Base-by-base conservation (phyloP, 306 rosid genomes). In the Quercus aquifolioides region DNA sequence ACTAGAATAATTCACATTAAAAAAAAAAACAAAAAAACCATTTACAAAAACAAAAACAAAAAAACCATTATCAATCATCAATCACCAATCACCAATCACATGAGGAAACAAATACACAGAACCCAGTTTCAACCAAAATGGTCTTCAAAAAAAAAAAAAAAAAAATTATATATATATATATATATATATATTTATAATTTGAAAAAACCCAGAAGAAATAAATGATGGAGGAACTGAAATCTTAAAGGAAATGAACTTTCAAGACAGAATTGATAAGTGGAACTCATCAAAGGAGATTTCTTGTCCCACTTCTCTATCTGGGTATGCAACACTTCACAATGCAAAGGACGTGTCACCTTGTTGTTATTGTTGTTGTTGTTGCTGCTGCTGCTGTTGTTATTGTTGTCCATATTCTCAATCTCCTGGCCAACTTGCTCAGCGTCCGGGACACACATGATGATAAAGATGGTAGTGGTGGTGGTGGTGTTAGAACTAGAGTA, bases 391-490 rank as follows among this genome's bases (percentile, higher is more conserved):
- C 12, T 79, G 71, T 74, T 85, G 56, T 46, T 52, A 21, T 79
- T 69, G 33, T 77, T 14, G 58, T 81, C 91, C 56, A 86, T 49
- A 72, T 57, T 72, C 38, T 84, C 89, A 72, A 78, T 78, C 49
- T 86, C 89, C 68, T 78, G 83, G 18, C 52, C 93, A 80, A 89
- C 86, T 88, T 86, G 90, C 31, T 94, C 98, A 38, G 82, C 81
- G 6, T 91, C 96, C 78, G 86, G 88, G 52, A 90, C 88, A 81
- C 98, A 96, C 98, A 96, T 93, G 90, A 15, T 79, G 57, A 70
- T 69, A 78, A 13, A 33, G 46, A 75, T 79, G 64, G 81, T 55
- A 54, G 75, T 38, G 74, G 17, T 30, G 35, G 17, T 30, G 49
- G 35, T 19, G 55, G 43, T 74, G 13, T 35, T 57, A 17, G 35